Evolutionary conservation across 2,329 filamentous ascomycete species (phyloP).

Genomic region (Colletotrichum tofieldiae): DNA sequence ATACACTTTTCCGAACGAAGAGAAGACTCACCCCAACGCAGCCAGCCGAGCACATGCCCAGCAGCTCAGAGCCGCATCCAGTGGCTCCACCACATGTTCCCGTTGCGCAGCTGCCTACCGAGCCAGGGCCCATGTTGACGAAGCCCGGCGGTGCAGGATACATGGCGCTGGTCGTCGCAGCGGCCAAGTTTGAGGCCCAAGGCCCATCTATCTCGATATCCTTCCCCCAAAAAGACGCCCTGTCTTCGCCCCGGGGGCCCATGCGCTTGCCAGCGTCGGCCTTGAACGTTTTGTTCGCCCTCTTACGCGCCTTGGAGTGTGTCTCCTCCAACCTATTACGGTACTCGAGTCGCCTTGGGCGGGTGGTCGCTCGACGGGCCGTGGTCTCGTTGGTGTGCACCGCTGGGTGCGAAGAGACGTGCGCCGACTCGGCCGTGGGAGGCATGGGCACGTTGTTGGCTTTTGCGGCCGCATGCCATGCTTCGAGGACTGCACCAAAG

Average conservation of each 20-base stretch:
- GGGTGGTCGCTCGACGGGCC: constrained; percentile 12
- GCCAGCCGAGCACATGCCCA: constrained; percentile 38
- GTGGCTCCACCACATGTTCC: constrained; percentile 39
- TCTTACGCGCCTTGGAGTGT: constrained; percentile 38
- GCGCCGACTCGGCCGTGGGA: constrained; percentile 65
- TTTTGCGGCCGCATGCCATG: constrained; percentile 61
- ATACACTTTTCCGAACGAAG: background rate
- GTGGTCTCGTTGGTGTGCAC: constrained; percentile 57
- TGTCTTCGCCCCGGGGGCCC: constrained; percentile 43
- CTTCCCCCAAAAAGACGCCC: constrained; percentile 38
- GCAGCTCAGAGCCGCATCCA: constrained; percentile 38
- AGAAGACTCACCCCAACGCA: constrained; percentile 39
- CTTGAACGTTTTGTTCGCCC: constrained; percentile 33
- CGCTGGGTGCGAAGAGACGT: constrained; percentile 80
- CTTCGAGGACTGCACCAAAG: constrained; percentile 47
- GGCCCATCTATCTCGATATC: constrained; percentile 31
- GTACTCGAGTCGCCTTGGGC: constrained; percentile 24
- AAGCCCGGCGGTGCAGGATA: constrained; percentile 41
- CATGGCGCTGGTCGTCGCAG: constrained; percentile 35
- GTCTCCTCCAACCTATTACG: constrained; percentile 35
- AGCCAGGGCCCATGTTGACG: constrained; percentile 27
- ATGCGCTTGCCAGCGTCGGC: constrained; percentile 34
- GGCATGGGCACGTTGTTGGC: constrained; percentile 63
- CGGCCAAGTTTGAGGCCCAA: constrained; percentile 31
- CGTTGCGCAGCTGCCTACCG: constrained; percentile 37